phyloP scores from a whole-genome alignment of 2,329 filamentous ascomycete species.

The Nemania bipapillata region DNA sequence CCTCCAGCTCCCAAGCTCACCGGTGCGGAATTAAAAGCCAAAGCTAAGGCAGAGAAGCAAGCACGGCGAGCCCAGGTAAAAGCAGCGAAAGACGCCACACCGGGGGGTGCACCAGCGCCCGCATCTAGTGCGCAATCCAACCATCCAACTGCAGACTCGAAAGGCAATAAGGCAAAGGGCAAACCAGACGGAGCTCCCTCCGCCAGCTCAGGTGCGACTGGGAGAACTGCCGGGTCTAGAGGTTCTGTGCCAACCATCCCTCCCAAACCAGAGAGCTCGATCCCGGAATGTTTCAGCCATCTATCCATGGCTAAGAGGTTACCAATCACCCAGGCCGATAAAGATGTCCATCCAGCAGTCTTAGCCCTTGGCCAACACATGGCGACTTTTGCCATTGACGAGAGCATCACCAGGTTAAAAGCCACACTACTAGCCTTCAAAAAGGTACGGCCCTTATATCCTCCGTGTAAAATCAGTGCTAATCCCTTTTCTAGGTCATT shows the following conservation, averaged over 20 bases:
- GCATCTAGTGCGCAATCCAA: conserved; percentile 52
- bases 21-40: conserved; percentile 85
- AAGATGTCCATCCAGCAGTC: conserved; percentile 86
- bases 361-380: conserved; percentile 89
- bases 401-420: conserved; percentile 87
- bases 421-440: conserved; percentile 91
- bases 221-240: conserved; percentile 49
- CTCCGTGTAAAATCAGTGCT: conserved; percentile 9
- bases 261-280: conserved; percentile 71
- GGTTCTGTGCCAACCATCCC: conserved; percentile 52
- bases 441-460: conserved; percentile 64
- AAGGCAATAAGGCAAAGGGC: conserved; percentile 60
- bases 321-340: conserved; percentile 68
- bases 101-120: conserved; percentile 52
- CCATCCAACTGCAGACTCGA: conserved; percentile 56
- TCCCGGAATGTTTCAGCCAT: conserved; percentile 82
- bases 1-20: conserved; percentile 67
- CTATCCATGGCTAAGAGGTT: conserved; percentile 74
- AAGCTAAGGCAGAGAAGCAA: conserved; percentile 89
- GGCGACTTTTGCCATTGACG: conserved; percentile 85
- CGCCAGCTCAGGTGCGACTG: conserved; percentile 45
- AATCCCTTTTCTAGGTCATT: conserved; percentile 72
- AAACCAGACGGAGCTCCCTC: conserved; percentile 58
- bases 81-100: conserved; percentile 61
- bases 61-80: conserved; percentile 81